phyloP scores from a whole-genome alignment of 2,329 filamentous ascomycete genomes.

The Clathrospora elynae region DNA sequence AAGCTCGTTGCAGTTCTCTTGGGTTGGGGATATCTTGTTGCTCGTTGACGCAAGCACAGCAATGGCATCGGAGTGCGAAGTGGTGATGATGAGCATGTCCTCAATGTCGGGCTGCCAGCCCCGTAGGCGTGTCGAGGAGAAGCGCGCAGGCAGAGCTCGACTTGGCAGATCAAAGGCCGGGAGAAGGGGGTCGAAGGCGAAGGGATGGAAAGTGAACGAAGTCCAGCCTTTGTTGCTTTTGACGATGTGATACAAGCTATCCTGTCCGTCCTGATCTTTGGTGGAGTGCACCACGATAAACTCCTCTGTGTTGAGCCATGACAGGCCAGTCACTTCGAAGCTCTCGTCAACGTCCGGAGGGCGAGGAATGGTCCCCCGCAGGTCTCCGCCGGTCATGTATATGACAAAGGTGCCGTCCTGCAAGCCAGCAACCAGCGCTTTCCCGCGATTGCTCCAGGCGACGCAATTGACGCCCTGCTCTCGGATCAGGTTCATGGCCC shows the following conservation, averaged over 20 bases:
- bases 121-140: slow-evolving; percentile 76
- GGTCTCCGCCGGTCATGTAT: slow-evolving; percentile 78
- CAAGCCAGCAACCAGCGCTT: slow-evolving; percentile 87
- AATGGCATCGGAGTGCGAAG: slow-evolving; percentile 78
- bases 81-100: slow-evolving; percentile 81
- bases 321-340: slow-evolving; percentile 73
- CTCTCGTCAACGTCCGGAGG: slow-evolving; percentile 69
- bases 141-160: slow-evolving; percentile 67
- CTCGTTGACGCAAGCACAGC: slow-evolving; percentile 78
- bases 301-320: slow-evolving; percentile 86
- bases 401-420: slow-evolving; percentile 79
- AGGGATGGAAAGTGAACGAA: slow-evolving; percentile 72
- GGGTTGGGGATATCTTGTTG: slow-evolving; percentile 66
- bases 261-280: slow-evolving; percentile 52
- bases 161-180: slow-evolving; percentile 58
- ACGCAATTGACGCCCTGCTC: slow-evolving; percentile 79
- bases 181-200: slow-evolving; percentile 60
- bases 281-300: slow-evolving; percentile 74
- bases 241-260: slow-evolving; percentile 69
- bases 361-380: slow-evolving; percentile 78
- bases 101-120: slow-evolving; percentile 80
- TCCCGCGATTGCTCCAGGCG: slow-evolving; percentile 91
- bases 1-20: slow-evolving; percentile 70
- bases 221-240: slow-evolving; percentile 65
- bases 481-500: slow-evolving; percentile 59